Evolutionary conservation across 768 basidiomycete genomes (phyloP).

Genomic region (Psilocybe azurescens): DNA sequence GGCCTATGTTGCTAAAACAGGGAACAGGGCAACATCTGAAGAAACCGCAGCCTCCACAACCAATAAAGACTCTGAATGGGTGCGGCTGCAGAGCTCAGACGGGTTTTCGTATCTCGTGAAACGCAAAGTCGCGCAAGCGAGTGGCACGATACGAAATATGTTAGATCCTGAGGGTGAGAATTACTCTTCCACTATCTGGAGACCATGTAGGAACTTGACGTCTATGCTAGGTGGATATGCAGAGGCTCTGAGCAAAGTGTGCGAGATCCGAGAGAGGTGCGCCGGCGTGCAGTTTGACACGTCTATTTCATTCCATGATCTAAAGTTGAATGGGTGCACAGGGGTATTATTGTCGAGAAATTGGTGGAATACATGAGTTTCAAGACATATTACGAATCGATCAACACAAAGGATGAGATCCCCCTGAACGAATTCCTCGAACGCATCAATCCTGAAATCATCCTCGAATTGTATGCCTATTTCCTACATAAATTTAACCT

Average conservation of each 20-base stretch:
- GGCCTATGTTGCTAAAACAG: not conserved
- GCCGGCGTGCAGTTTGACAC: slow-evolving; percentile 19
- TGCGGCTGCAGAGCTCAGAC: slow-evolving; percentile 76
- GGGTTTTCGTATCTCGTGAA: slow-evolving; percentile 83
- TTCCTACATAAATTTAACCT: not conserved
- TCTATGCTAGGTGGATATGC: slow-evolving; percentile 64
- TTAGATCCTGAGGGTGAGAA: slow-evolving; percentile 74
- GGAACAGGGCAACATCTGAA: not conserved
- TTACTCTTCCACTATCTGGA: not conserved
- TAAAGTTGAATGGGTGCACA: no score
- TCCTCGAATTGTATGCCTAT: slow-evolving; percentile 80
- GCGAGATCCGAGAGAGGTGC: slow-evolving; percentile 75
- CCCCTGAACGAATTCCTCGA: slow-evolving; percentile 81
- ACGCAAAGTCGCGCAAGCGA: slow-evolving; percentile 74
- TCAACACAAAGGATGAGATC: slow-evolving; percentile 74
- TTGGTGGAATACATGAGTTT: slow-evolving; percentile 90
- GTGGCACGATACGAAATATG: slow-evolving; percentile 85
- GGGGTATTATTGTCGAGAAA: slow-evolving; percentile 81
- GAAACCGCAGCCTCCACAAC: not conserved
- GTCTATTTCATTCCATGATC: no score
- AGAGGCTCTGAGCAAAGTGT: slow-evolving; percentile 75
- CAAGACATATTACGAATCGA: slow-evolving; percentile 79
- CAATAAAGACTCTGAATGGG: slow-evolving; percentile 51
- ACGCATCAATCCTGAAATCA: slow-evolving; percentile 85
- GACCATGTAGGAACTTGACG: not conserved